Evolutionary conservation across 495 filamentous ascomycete species (phyloP).

Genomic region (Glutinoglossum americanum): DNA sequence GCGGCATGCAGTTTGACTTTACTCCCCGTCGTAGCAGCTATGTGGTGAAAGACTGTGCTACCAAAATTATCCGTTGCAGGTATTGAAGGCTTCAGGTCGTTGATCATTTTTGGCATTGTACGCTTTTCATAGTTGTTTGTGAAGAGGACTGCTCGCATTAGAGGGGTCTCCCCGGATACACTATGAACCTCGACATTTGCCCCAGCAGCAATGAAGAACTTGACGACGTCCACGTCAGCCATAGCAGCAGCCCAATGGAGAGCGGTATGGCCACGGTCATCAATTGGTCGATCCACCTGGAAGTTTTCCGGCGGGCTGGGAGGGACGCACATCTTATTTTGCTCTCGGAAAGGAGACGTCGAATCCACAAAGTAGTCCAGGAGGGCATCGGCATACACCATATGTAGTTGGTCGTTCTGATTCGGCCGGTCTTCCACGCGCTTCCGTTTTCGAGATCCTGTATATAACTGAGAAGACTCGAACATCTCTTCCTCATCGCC

Average conservation of each 20-base stretch:
- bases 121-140: conserved; percentile 88
- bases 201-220: conserved; percentile 53
- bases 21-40: conserved; percentile 59
- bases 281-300: conserved; percentile 71
- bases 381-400: conserved; percentile 75
- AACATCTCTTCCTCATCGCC: conserved; percentile 47
- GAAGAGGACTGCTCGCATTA: conserved; percentile 87
- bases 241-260: conserved; percentile 97
- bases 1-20: conserved; percentile 63
- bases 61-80: conserved; percentile 51
- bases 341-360: conserved; percentile 16
- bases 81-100: conserved; percentile 56
- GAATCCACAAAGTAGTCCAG: conserved; percentile 87
- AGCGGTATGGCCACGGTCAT: conserved; percentile 70
- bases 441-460: conserved; percentile 59
- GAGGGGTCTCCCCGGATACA: conserved; percentile 68
- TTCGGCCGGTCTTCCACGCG: conserved; percentile 38
- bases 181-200: conserved; percentile 48
- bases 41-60: conserved; percentile 80
- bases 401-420: conserved; percentile 55
- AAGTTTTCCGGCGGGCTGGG: conserved; percentile 65
- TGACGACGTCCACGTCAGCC: conserved; percentile 84
- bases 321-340: conserved; percentile 41
- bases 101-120: conserved; percentile 62
- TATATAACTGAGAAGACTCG: conserved; percentile 40